Base-by-base conservation (phyloP, 2,329 filamentous ascomycete species). In the Verticillium tricorpus region DNA sequence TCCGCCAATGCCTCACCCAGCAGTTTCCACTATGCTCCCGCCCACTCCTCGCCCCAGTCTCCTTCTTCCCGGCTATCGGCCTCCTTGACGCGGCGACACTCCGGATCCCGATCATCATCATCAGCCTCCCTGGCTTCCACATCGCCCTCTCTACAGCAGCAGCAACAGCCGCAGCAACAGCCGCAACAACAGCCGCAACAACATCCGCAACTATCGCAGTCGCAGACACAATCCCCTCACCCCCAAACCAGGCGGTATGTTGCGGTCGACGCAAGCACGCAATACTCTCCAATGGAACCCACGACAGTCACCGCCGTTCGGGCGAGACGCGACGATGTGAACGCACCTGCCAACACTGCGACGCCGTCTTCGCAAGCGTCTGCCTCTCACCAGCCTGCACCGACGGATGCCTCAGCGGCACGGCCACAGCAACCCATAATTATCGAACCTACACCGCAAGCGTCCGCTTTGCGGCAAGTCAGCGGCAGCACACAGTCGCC, bases 1-100 rank as follows among this genome's bases (percentile, higher is more conserved):
- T 77, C 81, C 68, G 76, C 80, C 75, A 84, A 79, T 78, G 78
- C 80, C 70, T 85, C 83, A 58, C 81, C 82, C 64, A 74, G 69
- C 68, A 74, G 75, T 68, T 77, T 80, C 71, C 79, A 80, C 70
- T 82, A 82, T 79, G 78, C 78, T 68, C 74, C 81, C 74, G 72
- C 76, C 68, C 72, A 70, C 65, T 76, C 74, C 67, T 78, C 77
- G 65, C 76, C 76, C 64, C 72, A 71, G 66, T 75, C 75, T 63
- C 78, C 74, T 67, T 70, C 72, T 61, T 69, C 77, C 63, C 76
- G 77, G 71, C 74, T 76, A 70, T 73, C 73, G 65, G 73, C 76
- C 64, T 72, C 75, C 59, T 68, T 78, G 69, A 74, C 75, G 70
- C 74, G 76, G 65, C 76, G 76, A 64, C 76, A 74, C 65, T 78